A percentile compares a stretch with the other conserved stretches of the same genome.
Conservation (phyloP, 495 filamentous ascomycete genomes). For the Durotheca rogersii region DNA sequence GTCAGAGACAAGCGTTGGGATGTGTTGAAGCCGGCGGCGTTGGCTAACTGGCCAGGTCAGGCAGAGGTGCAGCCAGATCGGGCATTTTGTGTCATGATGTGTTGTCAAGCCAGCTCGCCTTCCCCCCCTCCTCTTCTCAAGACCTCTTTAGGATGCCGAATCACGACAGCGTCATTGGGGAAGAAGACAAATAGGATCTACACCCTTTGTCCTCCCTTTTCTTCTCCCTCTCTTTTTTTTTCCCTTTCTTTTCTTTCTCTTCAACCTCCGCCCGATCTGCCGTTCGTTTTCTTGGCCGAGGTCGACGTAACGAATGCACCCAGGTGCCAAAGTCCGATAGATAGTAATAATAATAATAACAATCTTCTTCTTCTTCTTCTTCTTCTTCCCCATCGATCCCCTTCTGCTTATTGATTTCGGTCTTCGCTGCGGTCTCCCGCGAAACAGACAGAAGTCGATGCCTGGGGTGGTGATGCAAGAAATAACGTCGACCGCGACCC, state of each 20-base stretch:
- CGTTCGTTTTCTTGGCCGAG: too few species aligned
- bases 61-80: conserved; percentile 53
- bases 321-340: too few species aligned
- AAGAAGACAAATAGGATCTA: background rate
- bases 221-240: conserved; percentile 6
- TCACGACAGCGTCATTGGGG: conserved; percentile 23
- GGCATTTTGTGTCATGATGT: conserved; percentile 49
- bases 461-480: background rate
- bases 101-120: conserved; percentile 35
- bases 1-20: conserved; percentile 28
- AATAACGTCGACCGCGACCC: background rate
- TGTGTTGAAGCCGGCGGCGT: too few species aligned
- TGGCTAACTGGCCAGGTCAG: conserved; percentile 49
- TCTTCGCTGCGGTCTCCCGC: too few species aligned
- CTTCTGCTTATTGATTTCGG: too few species aligned
- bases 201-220: conserved; percentile 6
- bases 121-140: conserved; percentile 32
- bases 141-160: too few species aligned
- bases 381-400: too few species aligned
- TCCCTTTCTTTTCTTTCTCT: conserved; percentile 3
- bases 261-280: too few species aligned
- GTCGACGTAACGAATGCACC: too few species aligned
- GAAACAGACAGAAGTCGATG: too few species aligned
- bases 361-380: too few species aligned
- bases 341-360: too few species aligned